These are phyloP conservation scores for Leptoxyphium fumago DNA, from an alignment of 2,329 filamentous ascomycete species.

Conservation along the genomic window DNA sequence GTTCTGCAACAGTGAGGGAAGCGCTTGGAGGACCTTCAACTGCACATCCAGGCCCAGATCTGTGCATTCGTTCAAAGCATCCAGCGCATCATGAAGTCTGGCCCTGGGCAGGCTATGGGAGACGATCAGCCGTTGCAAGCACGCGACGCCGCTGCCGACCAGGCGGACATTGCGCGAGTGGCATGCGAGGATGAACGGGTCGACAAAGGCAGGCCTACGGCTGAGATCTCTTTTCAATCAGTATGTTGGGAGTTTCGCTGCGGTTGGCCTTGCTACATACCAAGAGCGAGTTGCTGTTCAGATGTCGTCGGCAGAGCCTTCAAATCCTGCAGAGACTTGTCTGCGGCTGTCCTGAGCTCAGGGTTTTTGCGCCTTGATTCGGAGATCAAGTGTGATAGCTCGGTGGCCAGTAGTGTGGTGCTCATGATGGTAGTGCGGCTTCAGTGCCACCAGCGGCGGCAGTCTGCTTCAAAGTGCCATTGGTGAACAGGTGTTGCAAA, in stretches of 20 bases:
- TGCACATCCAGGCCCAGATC: conserved; percentile 68
- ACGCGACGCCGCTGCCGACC: conserved; percentile 72
- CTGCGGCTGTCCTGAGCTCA: conserved; percentile 78
- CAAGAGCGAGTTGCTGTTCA: conserved; percentile 60
- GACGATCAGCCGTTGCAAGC: conserved; percentile 77
- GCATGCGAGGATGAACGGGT: conserved; percentile 89
- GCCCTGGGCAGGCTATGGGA: conserved; percentile 63
- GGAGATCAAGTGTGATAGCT: conserved; percentile 16
- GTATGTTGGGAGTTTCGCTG: conserved; percentile 1
- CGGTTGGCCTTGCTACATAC: conserved; percentile 27
- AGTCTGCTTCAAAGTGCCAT: too few species aligned
- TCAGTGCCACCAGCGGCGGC: too few species aligned
- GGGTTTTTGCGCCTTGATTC: conserved; percentile 92
- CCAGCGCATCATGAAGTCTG: conserved; percentile 71
- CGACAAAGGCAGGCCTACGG: conserved; percentile 68
- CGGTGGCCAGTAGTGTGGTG: conserved; percentile 16
- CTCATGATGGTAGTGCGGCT: conserved; percentile 10
- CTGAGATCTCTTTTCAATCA: conserved; percentile 53
- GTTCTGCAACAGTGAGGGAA: conserved; percentile 81
- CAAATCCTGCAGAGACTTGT: conserved; percentile 83
- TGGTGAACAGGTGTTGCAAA: too few species aligned
- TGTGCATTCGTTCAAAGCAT: conserved; percentile 74
- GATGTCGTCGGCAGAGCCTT: conserved; percentile 60
- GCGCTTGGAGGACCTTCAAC: conserved; percentile 82
- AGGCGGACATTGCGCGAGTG: conserved; percentile 81